phyloP scores from a whole-genome alignment of 345 rosid species.

The Arabis hirsuta region DNA sequence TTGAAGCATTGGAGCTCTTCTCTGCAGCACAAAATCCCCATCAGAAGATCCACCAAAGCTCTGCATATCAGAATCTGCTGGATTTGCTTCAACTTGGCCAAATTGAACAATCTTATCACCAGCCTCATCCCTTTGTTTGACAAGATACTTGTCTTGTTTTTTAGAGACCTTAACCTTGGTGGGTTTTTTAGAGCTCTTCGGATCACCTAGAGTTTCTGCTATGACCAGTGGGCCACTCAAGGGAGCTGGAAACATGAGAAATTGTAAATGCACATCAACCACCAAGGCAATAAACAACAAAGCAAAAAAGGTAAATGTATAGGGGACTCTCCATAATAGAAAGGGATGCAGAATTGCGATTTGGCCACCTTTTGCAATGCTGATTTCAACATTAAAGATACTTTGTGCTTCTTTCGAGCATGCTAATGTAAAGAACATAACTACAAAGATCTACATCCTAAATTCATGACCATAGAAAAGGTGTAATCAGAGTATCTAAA shows the following conservation, averaged over 20 bases:
- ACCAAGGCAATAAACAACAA: slow-evolving; percentile 15
- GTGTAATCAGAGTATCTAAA: slow-evolving; percentile 23
- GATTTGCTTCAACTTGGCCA: slow-evolving; percentile 51
- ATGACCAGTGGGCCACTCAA: slow-evolving; percentile 93
- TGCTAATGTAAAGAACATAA: slow-evolving; percentile 9
- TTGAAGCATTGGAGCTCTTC: slow-evolving; percentile 54
- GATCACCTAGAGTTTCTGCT: slow-evolving; percentile 77
- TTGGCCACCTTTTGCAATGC: background rate
- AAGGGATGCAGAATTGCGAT: background rate
- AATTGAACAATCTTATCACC: slow-evolving; percentile 44
- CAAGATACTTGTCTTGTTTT: slow-evolving; percentile 77
- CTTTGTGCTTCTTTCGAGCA: slow-evolving; percentile 16
- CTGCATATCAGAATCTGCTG: slow-evolving; percentile 33
- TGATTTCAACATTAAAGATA: slow-evolving; percentile 10
- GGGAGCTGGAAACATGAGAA: slow-evolving; percentile 67
- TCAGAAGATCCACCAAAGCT: slow-evolving; percentile 51
- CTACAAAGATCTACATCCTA: slow-evolving; percentile 2
- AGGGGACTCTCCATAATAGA: slow-evolving; percentile 1
- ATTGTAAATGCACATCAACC: slow-evolving; percentile 19
- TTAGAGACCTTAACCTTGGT: slow-evolving; percentile 76
- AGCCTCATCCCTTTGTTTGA: slow-evolving; percentile 80
- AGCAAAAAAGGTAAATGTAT: slow-evolving; percentile 13
- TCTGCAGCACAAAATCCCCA: slow-evolving; percentile 77
- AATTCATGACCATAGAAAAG: background rate
- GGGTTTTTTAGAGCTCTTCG: slow-evolving; percentile 63